Conservation (phyloP, 2,329 filamentous ascomycete genomes). For the Penicillium sp. region DNA sequence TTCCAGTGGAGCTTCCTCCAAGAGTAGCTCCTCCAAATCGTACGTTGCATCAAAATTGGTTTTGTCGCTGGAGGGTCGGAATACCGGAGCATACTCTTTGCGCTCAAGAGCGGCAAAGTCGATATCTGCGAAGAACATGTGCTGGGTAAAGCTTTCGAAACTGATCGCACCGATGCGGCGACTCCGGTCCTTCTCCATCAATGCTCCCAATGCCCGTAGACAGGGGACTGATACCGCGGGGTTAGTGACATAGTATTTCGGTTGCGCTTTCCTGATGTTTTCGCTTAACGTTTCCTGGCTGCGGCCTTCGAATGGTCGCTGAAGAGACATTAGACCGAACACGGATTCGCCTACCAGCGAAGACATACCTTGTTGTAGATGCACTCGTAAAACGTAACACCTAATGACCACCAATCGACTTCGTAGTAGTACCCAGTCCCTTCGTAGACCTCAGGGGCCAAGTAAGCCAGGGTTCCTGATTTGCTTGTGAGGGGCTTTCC, state of each 20-base stretch:
- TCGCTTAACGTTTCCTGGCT: constrained; percentile 77
- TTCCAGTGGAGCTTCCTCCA: constrained; percentile 93
- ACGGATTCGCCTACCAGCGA: not conserved
- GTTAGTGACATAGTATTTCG: constrained; percentile 87
- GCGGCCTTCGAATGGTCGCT: constrained; percentile 91
- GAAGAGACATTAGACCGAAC: constrained; percentile 30
- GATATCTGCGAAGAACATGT: constrained; percentile 84
- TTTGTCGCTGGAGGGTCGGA: constrained; percentile 92
- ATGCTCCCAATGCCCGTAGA: constrained; percentile 79
- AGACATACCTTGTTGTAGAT: constrained; percentile 87
- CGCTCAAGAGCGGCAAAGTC: constrained; percentile 81
- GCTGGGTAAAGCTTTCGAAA: constrained; percentile 80
- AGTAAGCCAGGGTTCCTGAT: constrained; percentile 91
- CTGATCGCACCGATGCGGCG: constrained; percentile 78
- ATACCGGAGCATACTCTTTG: constrained; percentile 87
- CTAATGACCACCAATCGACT: constrained; percentile 98
- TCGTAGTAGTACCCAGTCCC: constrained; percentile 85
- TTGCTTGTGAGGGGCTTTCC: constrained; percentile 87
- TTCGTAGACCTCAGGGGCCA: constrained; percentile 91
- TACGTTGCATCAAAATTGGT: constrained; percentile 99
- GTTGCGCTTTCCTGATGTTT: constrained; percentile 76
- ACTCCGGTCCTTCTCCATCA: constrained; percentile 75
- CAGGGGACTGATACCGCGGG: constrained; percentile 87
- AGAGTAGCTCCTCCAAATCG: constrained; percentile 85
- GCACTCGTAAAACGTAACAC: constrained; percentile 98